Evolutionary conservation across 345 rosid genomes (phyloP), one percentile per base, ranked within the genome.

Genomic region (Syzygium aromaticum): DNA sequence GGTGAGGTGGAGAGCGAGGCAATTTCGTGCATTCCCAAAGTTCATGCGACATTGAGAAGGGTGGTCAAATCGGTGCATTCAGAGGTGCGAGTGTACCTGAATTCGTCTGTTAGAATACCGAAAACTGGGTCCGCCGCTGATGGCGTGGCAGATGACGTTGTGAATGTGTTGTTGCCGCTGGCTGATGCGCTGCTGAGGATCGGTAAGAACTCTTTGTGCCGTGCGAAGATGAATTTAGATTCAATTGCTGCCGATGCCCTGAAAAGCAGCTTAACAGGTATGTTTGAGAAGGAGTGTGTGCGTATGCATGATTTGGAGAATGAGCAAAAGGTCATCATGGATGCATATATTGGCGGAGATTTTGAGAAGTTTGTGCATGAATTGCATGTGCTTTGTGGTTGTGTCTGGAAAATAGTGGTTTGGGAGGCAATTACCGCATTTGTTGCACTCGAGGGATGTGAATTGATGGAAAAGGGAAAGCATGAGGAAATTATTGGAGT

Each of bases 361-460:
- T 90, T 90, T 86, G 89, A 86, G 73, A 90, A 86, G 43, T 92
- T 95, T 89, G 93, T 90, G 85, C 95, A 94, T 5, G 89, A 91
- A 84, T 93, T 94, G 88, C 89, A 91, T 86, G 84, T 51, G 51
- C 89, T 92, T 86, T 80, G 94, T 84, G 93, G 89, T 13, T 64
- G 86, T 89, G 96, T 92, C 49, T 94, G 96, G 96, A 94, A 89
- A 87, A 91, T 94, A 86, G 95, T 97, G 88, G 92, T 92, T 9
- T 97, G 98, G 96, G 99, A 97, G 89, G 95, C 93, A 5, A 91
- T 94, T 33, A 88, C 93, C 16, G 96, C 98, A 0, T 92, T 92
- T 90, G 85, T 93, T 80, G 92, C 91, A 0, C 96, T 95, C 73
- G 96, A 94, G 78, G 97, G 98, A 64, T 92, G 87, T 22, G 95